Evolutionary conservation across 257 asterid species (phyloP), one percentile per base, ranked within the genome.

Genomic region (Petrea volubilis): DNA sequence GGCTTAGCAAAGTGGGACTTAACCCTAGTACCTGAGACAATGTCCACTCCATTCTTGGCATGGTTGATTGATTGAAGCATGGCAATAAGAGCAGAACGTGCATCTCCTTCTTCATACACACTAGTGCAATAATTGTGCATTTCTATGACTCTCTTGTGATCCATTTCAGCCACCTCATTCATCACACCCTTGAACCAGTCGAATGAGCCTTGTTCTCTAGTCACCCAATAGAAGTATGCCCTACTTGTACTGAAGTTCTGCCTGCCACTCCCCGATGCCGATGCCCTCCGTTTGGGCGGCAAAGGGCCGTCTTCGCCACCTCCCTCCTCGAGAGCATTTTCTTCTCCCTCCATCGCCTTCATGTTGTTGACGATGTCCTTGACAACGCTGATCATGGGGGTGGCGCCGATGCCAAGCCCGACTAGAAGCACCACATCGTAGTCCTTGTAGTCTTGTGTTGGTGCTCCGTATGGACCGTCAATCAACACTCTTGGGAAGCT

Each of bases 391-490:
- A 92, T 92, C 97, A 92, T 92, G 6, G 97, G 97, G 1, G 97
- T 92, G 0, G 97, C 96, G 0, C 96, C 97, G 9, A 89, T 92
- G 8, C 97, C 96, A 5, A 92, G 84, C 13, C 97, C 97, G 0
- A 92, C 96, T 28, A 92, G 74, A 23, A 92, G 63, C 11, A 92
- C 97, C 0, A 92, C 96, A 0, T 92, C 97, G 64, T 92, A 92
- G n/a, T 92, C 84, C 81, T 92, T 89, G 92, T 92, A 92, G 81
- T 92, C 97, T 83, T 92, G 97, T 51, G 97, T 91, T 34, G 97
- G 96, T 72, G 97, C 97, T 59, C 96, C 97, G 14, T 92, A 92
- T 70, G 97, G 97, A 34, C 97, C 97, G 46, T 92, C 96, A 6
- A 92, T 89, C 70, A 89, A 70, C 51, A 92, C 96, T 65, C 60